A percentile compares a stretch with the other conserved stretches of the same genome.
Conservation (phyloP, 2,329 filamentous ascomycete species). For the Teratosphaeriaceae sp. region DNA sequence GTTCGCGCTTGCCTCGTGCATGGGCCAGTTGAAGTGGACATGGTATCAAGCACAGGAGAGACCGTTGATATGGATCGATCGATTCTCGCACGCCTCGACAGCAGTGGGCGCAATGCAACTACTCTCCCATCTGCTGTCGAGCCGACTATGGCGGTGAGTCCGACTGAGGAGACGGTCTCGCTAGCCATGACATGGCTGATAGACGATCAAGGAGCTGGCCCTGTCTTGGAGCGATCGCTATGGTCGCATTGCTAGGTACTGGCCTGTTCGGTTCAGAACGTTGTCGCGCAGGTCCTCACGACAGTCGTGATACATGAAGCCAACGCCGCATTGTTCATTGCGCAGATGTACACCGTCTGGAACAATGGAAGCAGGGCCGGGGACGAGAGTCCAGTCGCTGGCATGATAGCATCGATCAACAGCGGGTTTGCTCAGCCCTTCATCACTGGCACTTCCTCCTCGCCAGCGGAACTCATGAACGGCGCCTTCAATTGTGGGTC, state of each 20-base stretch:
- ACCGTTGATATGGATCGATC: background rate
- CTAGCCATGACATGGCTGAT: background rate
- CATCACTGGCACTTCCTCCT: too few species aligned
- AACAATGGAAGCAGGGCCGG: too few species aligned
- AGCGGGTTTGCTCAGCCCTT: too few species aligned
- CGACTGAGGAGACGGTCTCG: background rate
- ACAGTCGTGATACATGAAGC: background rate
- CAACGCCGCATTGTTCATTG: background rate
- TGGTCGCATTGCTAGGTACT: background rate
- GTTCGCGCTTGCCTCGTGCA: background rate
- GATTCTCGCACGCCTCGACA: background rate
- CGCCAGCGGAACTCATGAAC: too few species aligned
- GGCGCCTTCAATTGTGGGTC: background rate
- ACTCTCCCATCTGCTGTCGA: background rate
- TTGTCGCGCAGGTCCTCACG: background rate
- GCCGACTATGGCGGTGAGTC: background rate
- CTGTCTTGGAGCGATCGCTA: background rate
- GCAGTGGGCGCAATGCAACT: background rate
- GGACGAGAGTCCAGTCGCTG: too few species aligned
- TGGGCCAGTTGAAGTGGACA: background rate
- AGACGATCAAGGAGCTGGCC: background rate
- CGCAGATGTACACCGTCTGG: background rate
- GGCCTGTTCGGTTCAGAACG: background rate
- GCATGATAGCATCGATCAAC: too few species aligned
- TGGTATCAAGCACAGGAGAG: background rate